Conservation (phyloP, 2,329 filamentous ascomycete species). For the Lachnellula cervina region DNA sequence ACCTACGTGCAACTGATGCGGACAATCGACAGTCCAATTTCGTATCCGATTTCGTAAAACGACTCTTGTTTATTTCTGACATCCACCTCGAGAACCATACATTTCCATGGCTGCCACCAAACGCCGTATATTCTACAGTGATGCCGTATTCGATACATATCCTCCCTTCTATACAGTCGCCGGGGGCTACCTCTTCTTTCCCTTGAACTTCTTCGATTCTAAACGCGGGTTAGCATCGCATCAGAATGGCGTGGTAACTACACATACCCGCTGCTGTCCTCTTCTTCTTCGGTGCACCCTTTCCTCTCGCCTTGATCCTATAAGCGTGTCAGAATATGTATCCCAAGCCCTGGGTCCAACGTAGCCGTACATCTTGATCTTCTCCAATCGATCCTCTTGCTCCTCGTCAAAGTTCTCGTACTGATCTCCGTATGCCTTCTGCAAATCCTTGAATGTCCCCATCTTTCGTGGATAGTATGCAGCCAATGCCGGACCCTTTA, state of each 20-base stretch:
- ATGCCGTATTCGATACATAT: slow-evolving; percentile 24
- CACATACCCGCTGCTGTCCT: slow-evolving; percentile 45
- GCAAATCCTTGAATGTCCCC: slow-evolving; percentile 63
- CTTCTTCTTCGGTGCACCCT: slow-evolving; percentile 89
- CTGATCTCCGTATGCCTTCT: slow-evolving; percentile 51
- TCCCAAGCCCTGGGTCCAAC: not conserved
- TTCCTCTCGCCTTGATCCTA: slow-evolving; percentile 74
- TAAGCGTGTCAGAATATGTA: slow-evolving; percentile 26
- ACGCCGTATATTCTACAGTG: slow-evolving; percentile 28
- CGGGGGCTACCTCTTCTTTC: slow-evolving; percentile 39
- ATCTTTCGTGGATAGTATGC: slow-evolving; percentile 80
- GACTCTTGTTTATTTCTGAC: slow-evolving; percentile 8
- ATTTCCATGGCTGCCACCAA: slow-evolving; percentile 16
- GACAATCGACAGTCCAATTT: slow-evolving; percentile 4
- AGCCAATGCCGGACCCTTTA: slow-evolving; percentile 76
- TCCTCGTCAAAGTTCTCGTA: slow-evolving; percentile 56
- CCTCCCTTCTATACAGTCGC: slow-evolving; percentile 9
- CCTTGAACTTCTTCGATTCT: slow-evolving; percentile 43
- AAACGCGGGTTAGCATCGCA: slow-evolving; percentile 10
- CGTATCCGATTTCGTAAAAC: slow-evolving; percentile 1
- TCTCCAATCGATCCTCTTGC: slow-evolving; percentile 75
- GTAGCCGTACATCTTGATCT: slow-evolving; percentile 56
- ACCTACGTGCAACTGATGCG: not conserved
- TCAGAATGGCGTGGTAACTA: not conserved
- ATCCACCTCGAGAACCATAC: slow-evolving; percentile 7